Base-by-base conservation (phyloP, 2,329 filamentous ascomycete species). In the Gyromitra esculenta region DNA sequence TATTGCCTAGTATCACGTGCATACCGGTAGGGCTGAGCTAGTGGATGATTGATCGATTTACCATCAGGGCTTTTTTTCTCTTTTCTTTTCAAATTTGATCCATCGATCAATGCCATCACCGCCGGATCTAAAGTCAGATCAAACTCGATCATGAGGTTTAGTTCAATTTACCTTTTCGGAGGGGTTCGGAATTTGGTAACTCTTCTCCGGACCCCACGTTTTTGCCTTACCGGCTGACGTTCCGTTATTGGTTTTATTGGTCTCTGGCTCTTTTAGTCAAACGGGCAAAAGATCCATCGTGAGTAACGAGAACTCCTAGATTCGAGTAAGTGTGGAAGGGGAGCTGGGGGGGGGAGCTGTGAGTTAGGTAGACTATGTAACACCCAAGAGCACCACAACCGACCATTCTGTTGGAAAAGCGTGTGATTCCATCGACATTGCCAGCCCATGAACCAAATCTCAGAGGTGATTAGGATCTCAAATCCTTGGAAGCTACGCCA, bases 141-240 rank as follows among this genome's bases (percentile, higher is more conserved):
- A 31, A 37, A 11, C 3, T 54, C 8, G 5, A 54, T 54, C 21
- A 5, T 11, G 21, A 25, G 50, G 9, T 54, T 18, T 21, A n/a
- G 18, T 25, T 4, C 50, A 57, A 39, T 37, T 73, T 45, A 39
- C 52, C 39, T 9, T 56, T 39, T 64, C 59, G 68, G 48, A n/a
- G 45, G 3, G 31, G 43, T 63, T 45, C 45, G 52, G 41, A 18
- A 50, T 69, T 31, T 21, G 66, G 54, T 18, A 39, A 25, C 11
- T 31, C 25, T 50, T 7, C 25, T 66, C 48, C 48, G n/a, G 48
- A 56, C 39, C 60, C 21, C 39, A 48, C 66, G 39, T 54, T 54
- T 43, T 54, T 43, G 41, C 63, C n/a, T 66, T 52, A 54, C 31
- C n/a, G 52, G 64, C 45, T 64, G 57, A 64, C 59, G 45, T 64